Evolutionary conservation across 2,329 filamentous ascomycete genomes (phyloP).

Genomic region (Pestalotiopsis sp.): DNA sequence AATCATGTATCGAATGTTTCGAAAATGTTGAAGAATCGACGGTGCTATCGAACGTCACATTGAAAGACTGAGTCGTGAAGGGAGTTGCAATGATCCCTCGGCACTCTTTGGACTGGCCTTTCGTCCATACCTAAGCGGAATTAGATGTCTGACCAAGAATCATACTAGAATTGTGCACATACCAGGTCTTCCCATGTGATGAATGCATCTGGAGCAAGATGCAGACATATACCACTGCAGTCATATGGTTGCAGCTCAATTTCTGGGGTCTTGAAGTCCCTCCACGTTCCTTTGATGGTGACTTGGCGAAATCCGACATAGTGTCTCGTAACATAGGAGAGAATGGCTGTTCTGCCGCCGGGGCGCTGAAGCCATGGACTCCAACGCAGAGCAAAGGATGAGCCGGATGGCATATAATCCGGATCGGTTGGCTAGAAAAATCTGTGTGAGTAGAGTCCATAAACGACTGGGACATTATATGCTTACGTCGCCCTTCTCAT

Average conservation of each 20-base stretch:
- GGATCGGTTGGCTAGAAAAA: slow-evolving; percentile 38
- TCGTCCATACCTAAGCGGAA: slow-evolving; percentile 41
- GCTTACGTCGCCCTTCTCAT: slow-evolving; percentile 37
- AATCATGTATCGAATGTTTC: slow-evolving; percentile 43
- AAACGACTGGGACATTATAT: neutral
- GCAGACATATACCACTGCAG: slow-evolving; percentile 48
- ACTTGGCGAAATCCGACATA: slow-evolving; percentile 58
- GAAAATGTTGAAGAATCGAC: slow-evolving; percentile 17
- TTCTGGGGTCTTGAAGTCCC: slow-evolving; percentile 33
- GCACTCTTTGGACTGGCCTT: slow-evolving; percentile 39
- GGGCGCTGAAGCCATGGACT: slow-evolving; percentile 50
- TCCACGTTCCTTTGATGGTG: slow-evolving; percentile 39
- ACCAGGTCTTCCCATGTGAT: slow-evolving; percentile 57
- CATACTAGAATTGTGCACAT: slow-evolving; percentile 17
- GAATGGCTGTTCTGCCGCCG: slow-evolving; percentile 39
- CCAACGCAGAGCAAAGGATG: slow-evolving; percentile 55
- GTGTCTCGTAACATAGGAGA: slow-evolving; percentile 53
- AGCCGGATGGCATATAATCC: slow-evolving; percentile 49
- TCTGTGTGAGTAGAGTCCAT: neutral
- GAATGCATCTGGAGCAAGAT: slow-evolving; percentile 54
- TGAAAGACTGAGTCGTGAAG: slow-evolving; percentile 50
- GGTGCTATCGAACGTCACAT: slow-evolving; percentile 43
- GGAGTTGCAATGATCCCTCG: slow-evolving; percentile 59
- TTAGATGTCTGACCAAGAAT: slow-evolving; percentile 14
- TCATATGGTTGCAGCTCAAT: slow-evolving; percentile 44